Base-by-base conservation (phyloP, 2,329 filamentous ascomycete species). In the Ophiostoma pallidulum region DNA sequence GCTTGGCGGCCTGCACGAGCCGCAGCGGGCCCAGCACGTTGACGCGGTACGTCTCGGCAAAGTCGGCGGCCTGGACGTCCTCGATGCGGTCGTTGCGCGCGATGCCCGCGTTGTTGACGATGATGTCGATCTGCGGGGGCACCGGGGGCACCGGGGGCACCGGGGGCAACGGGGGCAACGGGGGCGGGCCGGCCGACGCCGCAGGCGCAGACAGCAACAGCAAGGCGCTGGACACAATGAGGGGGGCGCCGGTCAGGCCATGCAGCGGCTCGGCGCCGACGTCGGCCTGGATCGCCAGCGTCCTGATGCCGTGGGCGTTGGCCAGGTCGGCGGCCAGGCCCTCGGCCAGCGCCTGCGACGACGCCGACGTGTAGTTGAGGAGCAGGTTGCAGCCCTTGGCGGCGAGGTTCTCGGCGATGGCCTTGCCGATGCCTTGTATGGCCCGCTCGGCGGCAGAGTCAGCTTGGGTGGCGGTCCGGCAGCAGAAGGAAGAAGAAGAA, bases 81-180 rank as follows among this genome's bases (percentile, higher is more conserved):
- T 77, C 73, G 20, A 85, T 66, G 22, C 68, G 62, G 56, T 82
- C 76, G 66, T 92, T 91, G 33, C 76, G 67, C 28, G 77, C 70
- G 7, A 81, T 68, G 46, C 86, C 89, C 26, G 89, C 88, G 63
- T 94, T 94, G 74, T 94, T 94, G 70, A 94, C 70, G 45, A 94
- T 70, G 52, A 94, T 86, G 66, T 94, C 86, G 59, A 94, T 74
- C 58, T 82, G 78, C n/a, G n/a, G n/a, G n/a, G n/a, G n/a, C n/a
- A n/a, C n/a, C n/a, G n/a, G n/a, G n/a, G n/a, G n/a, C n/a, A n/a
- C n/a, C n/a, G n/a, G n/a, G n/a, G n/a, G n/a, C n/a, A n/a, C n/a
- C n/a, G n/a, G n/a, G n/a, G n/a, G n/a, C n/a, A n/a, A n/a, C n/a
- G n/a, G n/a, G n/a, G n/a, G n/a, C n/a, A n/a, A n/a, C n/a, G n/a